These are phyloP conservation scores for Debaryomyces subglobosus DNA, from an alignment of 1,139 yeast genomes.

Conservation along the genomic window DNA sequence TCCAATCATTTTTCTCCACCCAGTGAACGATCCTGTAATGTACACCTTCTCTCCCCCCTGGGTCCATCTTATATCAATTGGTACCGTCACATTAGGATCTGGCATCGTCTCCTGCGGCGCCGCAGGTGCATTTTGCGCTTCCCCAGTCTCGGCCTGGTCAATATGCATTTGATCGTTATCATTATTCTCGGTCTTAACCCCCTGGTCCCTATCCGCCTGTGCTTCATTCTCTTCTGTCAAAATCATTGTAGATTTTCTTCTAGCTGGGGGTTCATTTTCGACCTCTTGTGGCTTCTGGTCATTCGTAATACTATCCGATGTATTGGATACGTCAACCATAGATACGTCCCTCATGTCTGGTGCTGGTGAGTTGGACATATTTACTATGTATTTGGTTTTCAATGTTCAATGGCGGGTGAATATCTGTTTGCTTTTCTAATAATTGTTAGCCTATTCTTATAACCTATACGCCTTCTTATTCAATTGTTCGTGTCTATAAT, in stretches of 20 bases:
- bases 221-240: slow-evolving; percentile 48
- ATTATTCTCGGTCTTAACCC: slow-evolving; percentile 10
- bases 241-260: slow-evolving; percentile 46
- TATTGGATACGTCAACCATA: slow-evolving; percentile 47
- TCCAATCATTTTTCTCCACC: slow-evolving; percentile 56
- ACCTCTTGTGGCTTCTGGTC: slow-evolving; percentile 7
- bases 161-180: slow-evolving; percentile 25
- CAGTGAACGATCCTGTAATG: slow-evolving; percentile 53
- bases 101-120: slow-evolving; percentile 16
- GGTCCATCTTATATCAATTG: slow-evolving; percentile 87
- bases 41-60: slow-evolving; percentile 90
- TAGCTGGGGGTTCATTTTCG: slow-evolving; percentile 23
- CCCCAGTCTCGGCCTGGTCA: slow-evolving; percentile 18
- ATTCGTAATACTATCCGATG: slow-evolving; percentile 19
- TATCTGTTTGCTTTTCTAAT: not conserved
- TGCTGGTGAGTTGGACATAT: slow-evolving; percentile 10
- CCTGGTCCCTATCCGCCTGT: slow-evolving; percentile 35
- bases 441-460: not conserved
- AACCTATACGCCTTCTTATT: not conserved
- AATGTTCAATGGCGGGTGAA: not conserved
- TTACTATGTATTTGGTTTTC: slow-evolving; percentile 1
- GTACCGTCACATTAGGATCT: slow-evolving; percentile 50
- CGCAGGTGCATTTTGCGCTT: slow-evolving; percentile 18
- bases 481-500: not conserved
- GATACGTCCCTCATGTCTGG: slow-evolving; percentile 34